A percentile compares a stretch with the other conserved stretches of the same genome.
phyloP scores from a whole-genome alignment of 345 rosid species.

The Hibiscus syriacus region DNA sequence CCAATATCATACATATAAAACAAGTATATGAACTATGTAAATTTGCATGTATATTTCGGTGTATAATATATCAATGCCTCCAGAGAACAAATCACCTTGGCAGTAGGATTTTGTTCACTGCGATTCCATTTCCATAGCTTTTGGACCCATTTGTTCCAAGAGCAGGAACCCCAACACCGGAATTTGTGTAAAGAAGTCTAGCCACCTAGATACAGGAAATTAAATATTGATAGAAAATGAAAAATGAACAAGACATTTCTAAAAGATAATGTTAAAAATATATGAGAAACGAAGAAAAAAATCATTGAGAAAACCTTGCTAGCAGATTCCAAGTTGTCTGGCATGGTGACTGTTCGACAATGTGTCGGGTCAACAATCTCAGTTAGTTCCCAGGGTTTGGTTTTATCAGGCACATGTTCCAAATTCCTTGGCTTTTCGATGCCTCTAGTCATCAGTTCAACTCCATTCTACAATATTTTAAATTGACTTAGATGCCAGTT shows the following conservation, averaged over 20 bases:
- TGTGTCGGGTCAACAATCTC: conserved; percentile 20
- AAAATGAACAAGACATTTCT: background rate
- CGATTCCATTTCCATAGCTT: conserved; percentile 44
- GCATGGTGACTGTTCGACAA: conserved; percentile 18
- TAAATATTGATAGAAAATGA: conserved; percentile 1
- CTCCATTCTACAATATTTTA: conserved; percentile 16
- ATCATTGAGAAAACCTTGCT: conserved; percentile 18
- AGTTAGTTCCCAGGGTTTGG: conserved; percentile 20
- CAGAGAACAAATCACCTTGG: conserved; percentile 5
- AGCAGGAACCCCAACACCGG: conserved; percentile 29
- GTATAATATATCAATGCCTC: background rate
- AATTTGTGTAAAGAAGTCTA: conserved; percentile 49
- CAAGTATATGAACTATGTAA: background rate
- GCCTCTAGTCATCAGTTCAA: conserved; percentile 15
- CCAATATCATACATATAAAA: background rate
- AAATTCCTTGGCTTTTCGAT: conserved; percentile 19
- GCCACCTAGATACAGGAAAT: conserved; percentile 29
- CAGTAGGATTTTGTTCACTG: too few relatives aligned
- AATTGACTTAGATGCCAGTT: conserved; percentile 8
- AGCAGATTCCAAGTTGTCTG: conserved; percentile 11
- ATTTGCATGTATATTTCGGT: background rate
- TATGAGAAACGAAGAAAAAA: background rate
- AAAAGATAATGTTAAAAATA: background rate
- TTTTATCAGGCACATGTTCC: conserved; percentile 18
- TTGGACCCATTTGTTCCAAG: conserved; percentile 17